Conservation (phyloP, 2,329 filamentous ascomycete genomes). For the Myriosclerotinia curreyana region DNA sequence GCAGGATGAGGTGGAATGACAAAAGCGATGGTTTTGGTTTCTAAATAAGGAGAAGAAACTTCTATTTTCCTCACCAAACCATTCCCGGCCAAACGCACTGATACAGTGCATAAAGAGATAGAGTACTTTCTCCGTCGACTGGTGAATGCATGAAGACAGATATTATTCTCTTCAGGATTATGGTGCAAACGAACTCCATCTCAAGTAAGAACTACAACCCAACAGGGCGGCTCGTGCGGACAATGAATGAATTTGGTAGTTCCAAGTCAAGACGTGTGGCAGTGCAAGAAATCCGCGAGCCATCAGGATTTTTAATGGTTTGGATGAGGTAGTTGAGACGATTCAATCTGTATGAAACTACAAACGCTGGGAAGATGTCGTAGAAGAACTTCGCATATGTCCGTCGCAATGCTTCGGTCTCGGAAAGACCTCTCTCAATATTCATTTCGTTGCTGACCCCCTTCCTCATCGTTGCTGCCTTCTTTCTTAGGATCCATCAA, state of each 20-base stretch:
- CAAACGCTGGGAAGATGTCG: not conserved
- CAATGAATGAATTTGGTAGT: constrained; percentile 4
- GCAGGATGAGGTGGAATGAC: not conserved
- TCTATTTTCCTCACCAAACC: not conserved
- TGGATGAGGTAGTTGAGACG: not conserved
- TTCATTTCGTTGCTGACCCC: no score
- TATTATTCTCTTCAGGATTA: not conserved
- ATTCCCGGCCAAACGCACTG: not conserved
- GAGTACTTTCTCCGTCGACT: not conserved
- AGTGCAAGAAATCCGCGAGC: not conserved
- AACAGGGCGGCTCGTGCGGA: not conserved
- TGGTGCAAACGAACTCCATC: not conserved
- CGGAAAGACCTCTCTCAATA: no score
- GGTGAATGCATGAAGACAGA: no score
- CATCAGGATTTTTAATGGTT: not conserved
- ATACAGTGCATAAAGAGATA: constrained; percentile 12
- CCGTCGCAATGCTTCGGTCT: no score
- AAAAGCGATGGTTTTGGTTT: not conserved
- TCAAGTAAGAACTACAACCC: not conserved
- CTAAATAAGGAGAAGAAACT: no score
- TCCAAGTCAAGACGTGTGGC: constrained; percentile 1
- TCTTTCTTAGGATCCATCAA: no score
- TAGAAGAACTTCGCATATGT: not conserved
- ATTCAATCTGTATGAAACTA: constrained; percentile 2
- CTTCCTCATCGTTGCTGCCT: no score